These are phyloP conservation scores for Trichoderma simmonsii DNA, from an alignment of 2,329 filamentous ascomycete genomes.

Conservation along the genomic window DNA sequence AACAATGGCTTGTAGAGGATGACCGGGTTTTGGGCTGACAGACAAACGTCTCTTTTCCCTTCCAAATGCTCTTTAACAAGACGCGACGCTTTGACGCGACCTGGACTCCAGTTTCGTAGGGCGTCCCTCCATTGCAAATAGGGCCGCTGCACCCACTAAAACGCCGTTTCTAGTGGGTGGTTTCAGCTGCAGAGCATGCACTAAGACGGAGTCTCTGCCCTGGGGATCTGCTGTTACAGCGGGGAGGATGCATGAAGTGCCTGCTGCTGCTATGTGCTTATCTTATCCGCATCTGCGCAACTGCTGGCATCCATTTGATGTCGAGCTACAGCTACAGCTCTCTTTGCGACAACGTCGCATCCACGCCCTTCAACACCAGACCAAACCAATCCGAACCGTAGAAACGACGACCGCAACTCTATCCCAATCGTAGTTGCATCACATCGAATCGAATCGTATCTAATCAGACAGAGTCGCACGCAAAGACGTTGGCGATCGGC, in stretches of 20 bases:
- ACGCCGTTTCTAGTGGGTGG: background rate
- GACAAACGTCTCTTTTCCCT: background rate
- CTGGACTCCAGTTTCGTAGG: background rate
- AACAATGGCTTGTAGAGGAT: background rate
- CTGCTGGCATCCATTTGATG: background rate
- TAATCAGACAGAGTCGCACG: background rate
- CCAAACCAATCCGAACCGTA: background rate
- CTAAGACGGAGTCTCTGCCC: background rate
- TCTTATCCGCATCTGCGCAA: background rate
- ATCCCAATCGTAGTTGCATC: background rate
- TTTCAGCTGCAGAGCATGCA: background rate
- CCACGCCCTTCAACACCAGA: background rate
- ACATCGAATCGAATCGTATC: background rate
- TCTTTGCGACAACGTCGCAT: constrained; percentile 5
- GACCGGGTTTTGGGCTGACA: background rate
- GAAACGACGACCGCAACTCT: background rate
- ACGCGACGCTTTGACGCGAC: constrained; percentile 10
- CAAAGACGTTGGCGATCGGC: background rate
- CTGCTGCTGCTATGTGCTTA: background rate
- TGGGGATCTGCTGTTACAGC: constrained; percentile 5
- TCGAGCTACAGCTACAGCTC: background rate
- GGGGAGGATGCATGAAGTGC: background rate
- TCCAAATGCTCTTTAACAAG: background rate
- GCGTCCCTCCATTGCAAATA: background rate
- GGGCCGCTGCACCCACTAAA: constrained; percentile 8